These are phyloP conservation scores for Eleusine indica DNA, from an alignment of 176 grass and related monocot species.

Conservation along the genomic window DNA sequence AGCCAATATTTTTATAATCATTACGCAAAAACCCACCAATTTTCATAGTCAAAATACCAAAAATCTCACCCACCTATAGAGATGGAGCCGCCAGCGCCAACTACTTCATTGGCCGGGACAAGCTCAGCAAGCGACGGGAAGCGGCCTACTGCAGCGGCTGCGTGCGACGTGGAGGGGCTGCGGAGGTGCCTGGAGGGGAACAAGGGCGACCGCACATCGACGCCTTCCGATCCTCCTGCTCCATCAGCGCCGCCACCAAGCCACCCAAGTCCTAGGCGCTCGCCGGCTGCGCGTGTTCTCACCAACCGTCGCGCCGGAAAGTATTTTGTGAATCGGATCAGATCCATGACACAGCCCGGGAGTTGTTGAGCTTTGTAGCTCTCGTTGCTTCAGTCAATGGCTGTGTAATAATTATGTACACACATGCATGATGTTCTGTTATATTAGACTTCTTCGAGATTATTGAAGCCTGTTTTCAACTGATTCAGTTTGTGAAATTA, in stretches of 20 bases:
- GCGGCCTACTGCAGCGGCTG: constrained; percentile 27
- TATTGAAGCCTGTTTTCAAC: not conserved
- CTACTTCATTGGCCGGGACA: not conserved
- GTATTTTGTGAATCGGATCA: not conserved
- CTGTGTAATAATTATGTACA: not conserved
- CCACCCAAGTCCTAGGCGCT: not conserved
- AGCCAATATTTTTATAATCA: too few relatives aligned
- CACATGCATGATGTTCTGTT: not conserved
- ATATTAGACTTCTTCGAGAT: not conserved
- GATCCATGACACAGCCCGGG: not conserved
- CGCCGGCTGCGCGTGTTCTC: too few relatives aligned
- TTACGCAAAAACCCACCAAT: too few relatives aligned
- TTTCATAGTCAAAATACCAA: too few relatives aligned
- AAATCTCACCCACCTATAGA: not conserved
- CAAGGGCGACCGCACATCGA: constrained; percentile 89
- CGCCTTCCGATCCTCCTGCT: constrained; percentile 87
- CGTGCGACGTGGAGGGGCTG: constrained; percentile 72
- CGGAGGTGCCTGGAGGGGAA: constrained; percentile 83
- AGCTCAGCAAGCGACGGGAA: not conserved
- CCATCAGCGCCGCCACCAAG: constrained; percentile 37
- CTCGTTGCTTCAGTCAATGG: not conserved
- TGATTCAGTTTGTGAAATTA: not conserved
- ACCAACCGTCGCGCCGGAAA: not conserved
- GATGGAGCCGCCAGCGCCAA: not conserved
- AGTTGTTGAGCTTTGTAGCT: not conserved